These are phyloP conservation scores for Lecanicillium sp. DNA, from an alignment of 2,329 filamentous ascomycete species.

Conservation along the genomic window DNA sequence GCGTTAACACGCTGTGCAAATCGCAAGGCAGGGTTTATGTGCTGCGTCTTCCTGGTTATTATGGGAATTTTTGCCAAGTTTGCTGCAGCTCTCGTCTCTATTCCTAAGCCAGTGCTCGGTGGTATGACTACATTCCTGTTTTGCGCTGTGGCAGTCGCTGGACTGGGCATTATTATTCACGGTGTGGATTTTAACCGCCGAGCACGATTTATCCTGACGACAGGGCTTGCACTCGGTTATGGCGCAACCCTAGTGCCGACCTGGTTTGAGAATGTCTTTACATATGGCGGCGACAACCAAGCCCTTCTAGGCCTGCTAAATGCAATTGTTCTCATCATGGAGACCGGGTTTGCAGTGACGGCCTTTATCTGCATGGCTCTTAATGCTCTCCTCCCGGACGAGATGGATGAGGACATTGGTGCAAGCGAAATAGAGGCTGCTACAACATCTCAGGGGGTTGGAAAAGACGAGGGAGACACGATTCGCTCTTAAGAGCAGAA, in stretches of 20 bases:
- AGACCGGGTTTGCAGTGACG: conserved; percentile 68
- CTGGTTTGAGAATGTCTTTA: conserved; percentile 67
- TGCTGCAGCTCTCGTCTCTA: conserved; percentile 68
- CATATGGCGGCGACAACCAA: conserved; percentile 59
- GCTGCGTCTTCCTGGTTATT: conserved; percentile 66
- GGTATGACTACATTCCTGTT: conserved; percentile 79
- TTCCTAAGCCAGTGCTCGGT: conserved; percentile 58
- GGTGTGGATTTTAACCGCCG: conserved; percentile 65
- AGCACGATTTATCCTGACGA: conserved; percentile 74
- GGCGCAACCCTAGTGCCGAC: conserved; percentile 57
- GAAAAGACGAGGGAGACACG: too few species aligned
- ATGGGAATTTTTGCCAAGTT: conserved; percentile 83
- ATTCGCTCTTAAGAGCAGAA: too few species aligned
- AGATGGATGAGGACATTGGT: conserved; percentile 44
- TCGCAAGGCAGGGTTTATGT: conserved; percentile 70
- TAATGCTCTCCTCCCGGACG: conserved; percentile 68
- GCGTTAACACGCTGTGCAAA: conserved; percentile 76
- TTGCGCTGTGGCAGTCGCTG: conserved; percentile 65
- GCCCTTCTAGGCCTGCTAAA: conserved; percentile 66
- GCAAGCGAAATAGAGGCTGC: too few species aligned
- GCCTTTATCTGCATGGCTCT: conserved; percentile 65
- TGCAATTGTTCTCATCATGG: conserved; percentile 64
- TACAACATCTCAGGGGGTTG: too few species aligned
- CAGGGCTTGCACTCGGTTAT: conserved; percentile 64
- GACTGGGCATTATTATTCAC: conserved; percentile 67